These are phyloP conservation scores for Anthracocystis panici-leucophaei DNA, from an alignment of 1,284 basidiomycete species.

Conservation along the genomic window DNA sequence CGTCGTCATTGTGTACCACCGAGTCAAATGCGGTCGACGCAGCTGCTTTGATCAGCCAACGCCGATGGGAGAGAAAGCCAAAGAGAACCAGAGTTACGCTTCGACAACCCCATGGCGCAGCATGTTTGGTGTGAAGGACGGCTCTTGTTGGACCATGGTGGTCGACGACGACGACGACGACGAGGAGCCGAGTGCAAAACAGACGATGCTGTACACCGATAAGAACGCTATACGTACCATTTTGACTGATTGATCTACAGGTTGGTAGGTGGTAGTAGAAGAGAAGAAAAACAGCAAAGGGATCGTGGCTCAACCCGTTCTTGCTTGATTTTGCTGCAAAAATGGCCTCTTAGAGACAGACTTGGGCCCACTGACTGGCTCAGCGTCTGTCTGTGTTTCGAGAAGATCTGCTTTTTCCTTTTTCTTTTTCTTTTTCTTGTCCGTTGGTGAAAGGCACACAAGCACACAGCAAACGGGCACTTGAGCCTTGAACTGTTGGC, in stretches of 20 bases:
- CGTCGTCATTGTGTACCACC: too few relatives aligned
- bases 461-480: conserved; percentile 1
- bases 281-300: conserved; percentile 8
- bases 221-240: conserved; percentile 31
- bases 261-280: conserved; percentile 39
- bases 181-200: too few relatives aligned
- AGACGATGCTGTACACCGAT: neutral
- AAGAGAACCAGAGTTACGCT: neutral
- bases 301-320: conserved; percentile 17
- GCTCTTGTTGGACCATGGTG: neutral
- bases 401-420: conserved; percentile 34
- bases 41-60: neutral
- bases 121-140: neutral
- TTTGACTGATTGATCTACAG: conserved; percentile 49
- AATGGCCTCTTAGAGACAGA: conserved; percentile 2
- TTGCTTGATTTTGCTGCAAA: too few relatives aligned
- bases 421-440: neutral
- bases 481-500: conserved; percentile 1
- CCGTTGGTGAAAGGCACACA: neutral
- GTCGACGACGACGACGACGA: conserved; percentile 1
- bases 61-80: neutral
- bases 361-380: neutral
- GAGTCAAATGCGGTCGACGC: neutral
- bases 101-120: too few relatives aligned
- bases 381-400: conserved; percentile 19